Conservation (phyloP, 2,329 filamentous ascomycete species). For the Phyllosticta citriasiana region DNA sequence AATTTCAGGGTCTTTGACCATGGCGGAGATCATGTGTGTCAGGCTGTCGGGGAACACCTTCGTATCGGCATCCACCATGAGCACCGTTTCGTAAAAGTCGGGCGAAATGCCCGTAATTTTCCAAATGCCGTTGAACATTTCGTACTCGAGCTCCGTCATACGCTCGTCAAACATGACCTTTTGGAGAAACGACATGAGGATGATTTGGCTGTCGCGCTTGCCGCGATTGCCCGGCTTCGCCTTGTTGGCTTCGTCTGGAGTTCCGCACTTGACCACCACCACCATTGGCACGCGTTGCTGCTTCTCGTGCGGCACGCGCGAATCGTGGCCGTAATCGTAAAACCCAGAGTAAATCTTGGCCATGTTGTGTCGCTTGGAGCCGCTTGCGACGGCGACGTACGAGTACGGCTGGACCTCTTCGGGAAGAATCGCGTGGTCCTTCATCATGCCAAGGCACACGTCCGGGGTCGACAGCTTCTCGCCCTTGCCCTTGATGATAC, state of each 20-base stretch:
- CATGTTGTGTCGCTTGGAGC: conserved; percentile 98
- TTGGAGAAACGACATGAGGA: conserved; percentile 97
- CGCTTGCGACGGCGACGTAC: conserved; percentile 91
- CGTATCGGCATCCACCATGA: conserved; percentile 99
- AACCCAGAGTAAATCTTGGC: conserved; percentile 97
- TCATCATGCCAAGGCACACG: conserved; percentile 86
- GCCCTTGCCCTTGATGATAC: conserved; percentile 92
- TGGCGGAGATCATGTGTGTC: conserved; percentile 97
- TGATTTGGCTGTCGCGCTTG: conserved; percentile 98
- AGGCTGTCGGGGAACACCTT: conserved; percentile 98
- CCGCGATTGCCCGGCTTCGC: conserved; percentile 93
- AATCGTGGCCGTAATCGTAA: conserved; percentile 86
- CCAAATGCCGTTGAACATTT: conserved; percentile 99
- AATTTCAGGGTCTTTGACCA: conserved; percentile 98
- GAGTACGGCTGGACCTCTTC: conserved; percentile 85
- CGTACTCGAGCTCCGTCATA: conserved; percentile 98
- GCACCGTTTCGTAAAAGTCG: conserved; percentile 93
- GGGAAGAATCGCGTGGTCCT: conserved; percentile 68
- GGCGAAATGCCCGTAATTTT: conserved; percentile 97
- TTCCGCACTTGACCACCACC: conserved; percentile 90
- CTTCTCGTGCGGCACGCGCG: conserved; percentile 68
- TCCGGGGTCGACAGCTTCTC: conserved; percentile 83
- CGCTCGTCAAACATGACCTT: conserved; percentile 99
- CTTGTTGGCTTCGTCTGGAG: conserved; percentile 69
- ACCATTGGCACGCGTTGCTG: conserved; percentile 98